phyloP scores from a whole-genome alignment of 2,329 filamentous ascomycete genomes.

The Colletotrichum navitas region DNA sequence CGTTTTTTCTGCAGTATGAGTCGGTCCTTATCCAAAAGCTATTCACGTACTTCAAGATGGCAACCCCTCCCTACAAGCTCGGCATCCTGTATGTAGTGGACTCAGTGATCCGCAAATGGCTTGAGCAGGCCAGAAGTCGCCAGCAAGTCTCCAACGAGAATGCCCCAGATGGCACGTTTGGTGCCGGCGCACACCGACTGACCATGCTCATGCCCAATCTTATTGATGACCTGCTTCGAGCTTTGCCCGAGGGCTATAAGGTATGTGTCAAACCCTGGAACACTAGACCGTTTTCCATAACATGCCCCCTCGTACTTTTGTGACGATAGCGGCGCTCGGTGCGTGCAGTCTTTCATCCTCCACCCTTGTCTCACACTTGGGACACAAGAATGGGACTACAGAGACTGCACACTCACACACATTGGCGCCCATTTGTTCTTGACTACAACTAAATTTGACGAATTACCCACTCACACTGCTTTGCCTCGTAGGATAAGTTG shows the following conservation, averaged over 20 bases:
- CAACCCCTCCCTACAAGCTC: constrained; percentile 94
- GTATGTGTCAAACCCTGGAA: constrained; percentile 69
- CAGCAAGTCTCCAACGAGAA: constrained; percentile 84
- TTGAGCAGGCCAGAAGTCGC: constrained; percentile 90
- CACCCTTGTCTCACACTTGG: constrained; percentile 10
- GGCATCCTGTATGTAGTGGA: constrained; percentile 99
- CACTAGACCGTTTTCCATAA: background rate
- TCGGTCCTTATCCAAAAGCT: constrained; percentile 95
- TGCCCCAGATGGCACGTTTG: constrained; percentile 91
- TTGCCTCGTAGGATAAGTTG: constrained; percentile 86
- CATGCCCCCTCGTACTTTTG: background rate
- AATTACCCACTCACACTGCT: constrained; percentile 54
- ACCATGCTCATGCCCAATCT: constrained; percentile 93
- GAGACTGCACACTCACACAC: background rate
- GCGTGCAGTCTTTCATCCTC: constrained; percentile 14
- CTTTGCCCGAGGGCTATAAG: constrained; percentile 94
- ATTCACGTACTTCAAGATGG: constrained; percentile 96
- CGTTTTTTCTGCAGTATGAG: constrained; percentile 76
- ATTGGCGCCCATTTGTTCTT: background rate
- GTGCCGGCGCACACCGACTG: constrained; percentile 95
- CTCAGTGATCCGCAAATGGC: constrained; percentile 98
- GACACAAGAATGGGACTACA: background rate
- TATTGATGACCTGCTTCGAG: constrained; percentile 94
- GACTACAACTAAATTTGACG: background rate
- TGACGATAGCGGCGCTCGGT: background rate